Conservation (phyloP, 2,329 filamentous ascomycete species). For the Colletotrichum cereale region DNA sequence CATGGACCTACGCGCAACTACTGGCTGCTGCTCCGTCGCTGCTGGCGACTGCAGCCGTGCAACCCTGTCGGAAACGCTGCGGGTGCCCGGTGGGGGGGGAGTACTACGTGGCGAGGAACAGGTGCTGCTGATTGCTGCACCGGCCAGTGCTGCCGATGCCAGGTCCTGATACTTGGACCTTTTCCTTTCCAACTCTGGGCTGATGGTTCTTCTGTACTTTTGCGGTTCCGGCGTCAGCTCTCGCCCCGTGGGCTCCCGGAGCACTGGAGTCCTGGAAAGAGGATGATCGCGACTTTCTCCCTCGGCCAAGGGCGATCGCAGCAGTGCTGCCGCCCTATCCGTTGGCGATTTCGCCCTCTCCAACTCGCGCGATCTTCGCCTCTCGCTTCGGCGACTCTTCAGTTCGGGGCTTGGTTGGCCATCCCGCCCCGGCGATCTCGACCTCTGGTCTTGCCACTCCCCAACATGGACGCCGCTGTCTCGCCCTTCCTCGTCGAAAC, state of each 20-base stretch:
- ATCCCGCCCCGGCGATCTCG: conserved; percentile 43
- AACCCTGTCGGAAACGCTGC: conserved; percentile 55
- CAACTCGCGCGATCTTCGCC: conserved; percentile 38
- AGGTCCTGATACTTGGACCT: conserved; percentile 46
- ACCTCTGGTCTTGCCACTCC: conserved; percentile 56
- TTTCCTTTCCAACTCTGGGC: conserved; percentile 40
- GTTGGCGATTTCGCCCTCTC: conserved; percentile 30
- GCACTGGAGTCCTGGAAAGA: conserved; percentile 53
- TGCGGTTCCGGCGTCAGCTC: conserved; percentile 57
- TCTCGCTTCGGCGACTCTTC: conserved; percentile 41
- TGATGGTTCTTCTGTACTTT: conserved; percentile 49
- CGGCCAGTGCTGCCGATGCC: conserved; percentile 49
- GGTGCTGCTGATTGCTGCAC: conserved; percentile 22
- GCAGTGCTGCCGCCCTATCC: conserved; percentile 46
- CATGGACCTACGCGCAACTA: conserved; percentile 55
- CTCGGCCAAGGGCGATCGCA: conserved; percentile 41
- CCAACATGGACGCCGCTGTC: conserved; percentile 71
- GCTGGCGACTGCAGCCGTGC: conserved; percentile 41
- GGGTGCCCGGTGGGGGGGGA: conserved; percentile 40
- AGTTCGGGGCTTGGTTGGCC: conserved; percentile 40
- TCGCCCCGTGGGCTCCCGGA: conserved; percentile 54
- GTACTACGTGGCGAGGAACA: conserved; percentile 31
- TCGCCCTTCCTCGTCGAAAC: conserved; percentile 53
- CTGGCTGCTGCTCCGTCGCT: conserved; percentile 42
- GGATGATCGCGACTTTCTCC: conserved; percentile 45